Base-by-base conservation (phyloP, 1,284 basidiomycete species). In the Ustilago hordei region DNA sequence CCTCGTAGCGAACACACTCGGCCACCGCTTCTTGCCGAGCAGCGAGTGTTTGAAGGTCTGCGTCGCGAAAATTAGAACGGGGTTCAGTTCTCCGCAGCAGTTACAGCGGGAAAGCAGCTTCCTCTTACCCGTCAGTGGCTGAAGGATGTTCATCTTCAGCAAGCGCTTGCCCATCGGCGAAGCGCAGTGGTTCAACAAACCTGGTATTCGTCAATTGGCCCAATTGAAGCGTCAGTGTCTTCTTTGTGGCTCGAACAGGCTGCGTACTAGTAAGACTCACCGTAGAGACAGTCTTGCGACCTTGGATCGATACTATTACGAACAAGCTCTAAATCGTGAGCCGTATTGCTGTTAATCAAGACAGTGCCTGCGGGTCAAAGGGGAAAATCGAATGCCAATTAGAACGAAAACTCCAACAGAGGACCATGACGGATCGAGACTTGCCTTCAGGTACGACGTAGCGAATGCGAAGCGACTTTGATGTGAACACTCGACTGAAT, bases 271-370 rank as follows among this genome's bases (percentile, higher is more conserved):
- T 17, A 5, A 36, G 31, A 6, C 72, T 39, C 45, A 77, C 78
- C 78, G 28, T 56, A 72, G 9, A 80, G 71, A 12, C 50, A 75
- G 43, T 71, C 71, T 15, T 77, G 77, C 4, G 78, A 77, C 47
- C 65, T 63, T 2, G 57, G 38, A 54, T 80, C 68, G 35, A 77
- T 60, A 35, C 69, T 47, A 38, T 77, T 80, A 53, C 65, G 59
- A 13, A 95, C 91, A 1, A 98, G 88, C 86, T 98, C 95, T 3
- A 98, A 89, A 83, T 95, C 94, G 55, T 90, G 90, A 1, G 91
- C 93, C 0, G 92, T 94, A 65, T 95, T 94, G 0, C 91, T 89
- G 83, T 97, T 95, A 78, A 98, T 93, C 89, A 96, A 90, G 92
- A 97, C 93, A 0, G 93, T 95, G 0, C 94, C 70, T 73, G 54